These are phyloP conservation scores for Coccomyxa sp. DNA, from an alignment of 139 green algal genomes.

Conservation along the genomic window DNA sequence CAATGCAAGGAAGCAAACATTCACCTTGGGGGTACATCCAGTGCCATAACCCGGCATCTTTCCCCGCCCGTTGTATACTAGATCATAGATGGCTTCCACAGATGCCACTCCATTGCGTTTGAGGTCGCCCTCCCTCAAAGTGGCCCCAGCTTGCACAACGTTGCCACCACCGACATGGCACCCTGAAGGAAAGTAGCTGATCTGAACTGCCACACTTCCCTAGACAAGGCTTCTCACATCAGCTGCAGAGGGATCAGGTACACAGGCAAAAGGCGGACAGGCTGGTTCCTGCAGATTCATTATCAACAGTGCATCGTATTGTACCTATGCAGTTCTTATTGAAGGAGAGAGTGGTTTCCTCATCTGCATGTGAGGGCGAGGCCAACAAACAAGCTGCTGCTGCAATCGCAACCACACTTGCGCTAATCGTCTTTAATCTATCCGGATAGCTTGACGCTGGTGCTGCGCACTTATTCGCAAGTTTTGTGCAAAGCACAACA, in stretches of 20 bases:
- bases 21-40: conserved; percentile 66
- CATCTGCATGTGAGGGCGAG: background rate
- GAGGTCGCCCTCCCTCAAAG: conserved; percentile 49
- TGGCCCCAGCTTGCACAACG: conserved; percentile 56
- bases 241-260: background rate
- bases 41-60: conserved; percentile 81
- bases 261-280: too few relatives aligned
- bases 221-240: background rate
- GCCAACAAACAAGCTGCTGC: background rate
- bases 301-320: background rate
- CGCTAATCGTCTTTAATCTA: background rate
- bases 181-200: conserved; percentile 23
- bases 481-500: too few relatives aligned
- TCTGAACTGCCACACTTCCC: background rate
- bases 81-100: conserved; percentile 52
- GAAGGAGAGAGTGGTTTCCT: background rate
- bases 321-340: conserved; percentile 1
- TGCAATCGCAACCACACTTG: background rate
- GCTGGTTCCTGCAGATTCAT: background rate
- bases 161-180: conserved; percentile 77
- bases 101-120: conserved; percentile 41
- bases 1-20: background rate
- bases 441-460: too few relatives aligned
- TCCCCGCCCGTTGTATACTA: conserved; percentile 72
- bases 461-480: too few relatives aligned